Percentiles rank a stretch among this genome's conserved stretches.
These are phyloP conservation scores for Gryganskiella cystojenkinii DNA, from an alignment of 192 early-diverging fungal genomes.

Conservation along the genomic window DNA sequence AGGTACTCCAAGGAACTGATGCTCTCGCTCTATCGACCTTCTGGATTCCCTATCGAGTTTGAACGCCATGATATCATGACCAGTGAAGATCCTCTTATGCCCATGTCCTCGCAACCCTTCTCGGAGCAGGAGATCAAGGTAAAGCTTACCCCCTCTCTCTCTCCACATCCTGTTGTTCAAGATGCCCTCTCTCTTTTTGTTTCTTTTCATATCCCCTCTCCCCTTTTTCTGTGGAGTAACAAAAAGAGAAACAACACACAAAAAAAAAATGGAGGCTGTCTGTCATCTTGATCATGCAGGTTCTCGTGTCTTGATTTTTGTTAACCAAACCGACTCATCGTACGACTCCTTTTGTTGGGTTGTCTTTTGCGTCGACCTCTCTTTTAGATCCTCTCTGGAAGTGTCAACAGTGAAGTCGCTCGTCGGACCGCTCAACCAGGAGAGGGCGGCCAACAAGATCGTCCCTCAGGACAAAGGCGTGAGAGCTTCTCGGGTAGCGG, in stretches of 20 bases:
- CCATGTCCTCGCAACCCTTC: constrained; percentile 64
- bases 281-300: no score
- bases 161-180: background rate
- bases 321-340: no score
- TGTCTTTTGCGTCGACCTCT: background rate
- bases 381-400: constrained; percentile 41
- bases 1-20: constrained; percentile 79
- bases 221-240: background rate
- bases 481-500: constrained; percentile 40
- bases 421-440: constrained; percentile 35
- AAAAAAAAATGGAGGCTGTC: no score
- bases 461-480: constrained; percentile 33
- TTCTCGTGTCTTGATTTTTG: background rate
- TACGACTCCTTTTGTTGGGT: background rate
- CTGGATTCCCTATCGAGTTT: constrained; percentile 65
- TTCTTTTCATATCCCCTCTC: background rate
- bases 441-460: constrained; percentile 23
- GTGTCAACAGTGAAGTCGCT: constrained; percentile 50
- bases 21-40: constrained; percentile 72
- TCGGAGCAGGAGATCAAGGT: constrained; percentile 71
- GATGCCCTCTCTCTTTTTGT: background rate
- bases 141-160: background rate
- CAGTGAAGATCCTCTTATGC: constrained; percentile 61
- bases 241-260: no score
- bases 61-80: constrained; percentile 72